Evolutionary conservation across 1,139 yeast species (phyloP).

Genomic region (Pichia sp.): DNA sequence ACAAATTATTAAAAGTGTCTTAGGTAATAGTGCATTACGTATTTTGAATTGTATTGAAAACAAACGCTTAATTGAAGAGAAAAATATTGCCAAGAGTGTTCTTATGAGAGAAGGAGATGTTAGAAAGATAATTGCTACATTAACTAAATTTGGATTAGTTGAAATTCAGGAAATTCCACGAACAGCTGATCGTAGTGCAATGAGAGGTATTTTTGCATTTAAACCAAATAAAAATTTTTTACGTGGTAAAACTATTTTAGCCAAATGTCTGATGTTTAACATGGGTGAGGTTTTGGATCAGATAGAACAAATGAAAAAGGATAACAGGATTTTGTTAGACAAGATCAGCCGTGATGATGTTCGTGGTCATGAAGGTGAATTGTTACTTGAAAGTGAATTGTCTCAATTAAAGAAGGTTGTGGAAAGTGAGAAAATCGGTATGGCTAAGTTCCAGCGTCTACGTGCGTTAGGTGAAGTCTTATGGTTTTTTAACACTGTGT

Average conservation of each 20-base stretch:
- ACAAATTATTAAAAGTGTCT: slow-evolving; percentile 24
- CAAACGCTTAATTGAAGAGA: slow-evolving; percentile 74
- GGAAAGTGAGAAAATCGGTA: slow-evolving; percentile 46
- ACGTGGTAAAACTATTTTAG: slow-evolving; percentile 31
- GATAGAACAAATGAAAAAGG: slow-evolving; percentile 50
- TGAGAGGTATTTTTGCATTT: slow-evolving; percentile 79
- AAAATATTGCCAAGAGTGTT: slow-evolving; percentile 69
- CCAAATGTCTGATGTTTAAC: slow-evolving; percentile 54
- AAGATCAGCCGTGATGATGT: slow-evolving; percentile 90
- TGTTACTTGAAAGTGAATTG: slow-evolving; percentile 68
- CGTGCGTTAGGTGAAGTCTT: slow-evolving; percentile 49
- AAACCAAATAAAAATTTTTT: slow-evolving; percentile 40
- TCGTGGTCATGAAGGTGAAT: slow-evolving; percentile 70
- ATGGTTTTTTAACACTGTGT: slow-evolving; percentile 28
- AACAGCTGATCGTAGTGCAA: slow-evolving; percentile 87
- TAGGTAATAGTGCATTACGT: slow-evolving; percentile 27
- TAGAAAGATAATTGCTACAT: slow-evolving; percentile 52
- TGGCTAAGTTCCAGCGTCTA: slow-evolving; percentile 51
- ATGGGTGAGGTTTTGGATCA: slow-evolving; percentile 61
- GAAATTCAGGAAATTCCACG: slow-evolving; percentile 91
- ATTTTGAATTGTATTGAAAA: slow-evolving; percentile 33
- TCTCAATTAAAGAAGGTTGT: slow-evolving; percentile 60
- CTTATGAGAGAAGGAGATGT: slow-evolving; percentile 73
- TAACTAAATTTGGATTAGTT: slow-evolving; percentile 52
- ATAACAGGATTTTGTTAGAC: slow-evolving; percentile 61